Base-by-base conservation (phyloP, 2,329 filamentous ascomycete genomes). In the Claviceps sorghi region DNA sequence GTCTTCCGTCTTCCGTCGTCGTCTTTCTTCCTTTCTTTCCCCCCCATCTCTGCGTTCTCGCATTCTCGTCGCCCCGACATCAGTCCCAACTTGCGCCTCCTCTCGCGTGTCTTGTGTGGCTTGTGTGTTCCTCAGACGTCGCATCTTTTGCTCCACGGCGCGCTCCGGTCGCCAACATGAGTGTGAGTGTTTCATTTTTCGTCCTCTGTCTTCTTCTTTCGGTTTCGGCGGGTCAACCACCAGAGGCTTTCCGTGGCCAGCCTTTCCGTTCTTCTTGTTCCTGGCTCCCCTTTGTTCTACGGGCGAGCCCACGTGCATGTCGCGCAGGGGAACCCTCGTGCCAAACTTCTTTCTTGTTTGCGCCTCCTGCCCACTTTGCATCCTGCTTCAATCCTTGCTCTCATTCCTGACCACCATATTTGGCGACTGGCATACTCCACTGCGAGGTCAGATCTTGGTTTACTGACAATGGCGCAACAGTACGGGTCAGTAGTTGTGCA, bases 401-500 rank as follows among this genome's bases (percentile, higher is more conserved):
- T 15, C 10, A 26, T 13, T 17, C 21, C 15, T 45, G 43, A 17
- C 26, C 38, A 21, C 21, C 26, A 26, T 26, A 21, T 32, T 45
- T 4, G 45, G 26, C 44, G 29, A 30, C 9, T 40, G 46, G 17
- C 52, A 36, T n/a, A 53, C n/a, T n/a, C 15, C 34, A 36, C 11
- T 48, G 19, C 49, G 38, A 22, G 36, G 50, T 50, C 40, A 52
- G 45, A 47, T 32, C 13, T 29, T 29, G 55, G 55, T n/a, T 50
- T 57, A 58, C 63, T 67, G 58, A 67, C 59, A 52, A 60, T 59
- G 55, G 34, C 57, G 52, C 57, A 58, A 58, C 68, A 78, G 76
- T 78, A 78, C 75, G 74, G 75, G 76, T 79, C 67, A 68, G 73
- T 74, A 56, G 52, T 49, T 42, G 58, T 53, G 32, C 30, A 45